Base-by-base conservation (phyloP, 441 rosid genomes). In the Syzygium malaccense region DNA sequence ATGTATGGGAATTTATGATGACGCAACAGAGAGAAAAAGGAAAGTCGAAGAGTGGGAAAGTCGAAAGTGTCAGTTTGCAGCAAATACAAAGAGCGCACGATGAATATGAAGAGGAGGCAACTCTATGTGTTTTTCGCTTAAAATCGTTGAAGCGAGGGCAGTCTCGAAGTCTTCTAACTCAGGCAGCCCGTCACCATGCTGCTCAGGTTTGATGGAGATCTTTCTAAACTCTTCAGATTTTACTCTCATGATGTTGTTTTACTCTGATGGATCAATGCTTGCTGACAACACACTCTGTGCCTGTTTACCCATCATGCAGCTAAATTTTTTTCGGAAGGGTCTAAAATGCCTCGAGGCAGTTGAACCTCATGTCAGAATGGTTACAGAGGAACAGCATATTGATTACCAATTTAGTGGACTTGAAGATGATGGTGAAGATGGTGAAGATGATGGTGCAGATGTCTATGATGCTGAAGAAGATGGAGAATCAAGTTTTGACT, bases 111-210 rank as follows among this genome's bases (percentile, higher is more conserved):
- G 99, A 98, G 85, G 98, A 95, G 89, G 99, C 99, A 71, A 96
- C 95, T 85, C 92, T 95, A 85, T 98, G 96, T 87, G 95, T 94
- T 88, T 98, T 98, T 86, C 95, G 99, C 80, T 87, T 97, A 92
- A 98, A 97, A 91, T 98, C 99, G 48, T 93, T 98, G 90, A 97
- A 98, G 90, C 97, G 95, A 92, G 99, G 99, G 85, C 99, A 96
- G 92, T 94, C 95, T 86, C 95, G 98, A 88, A 97, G 99, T 93
- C 97, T 98, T 89, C 95, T 98, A 41, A 97, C 98, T 28, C 99
- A 97, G 92, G 98, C 97, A 87, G 96, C 96, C 58, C 99, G 96
- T 85, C 99, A 98, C 92, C 98, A 98, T 92, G 96, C 99, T 85
- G 99, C 99, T 89, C 99, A 98, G 98, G 99, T 98, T 88, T 90